Conservation (phyloP, 495 filamentous ascomycete species). For the Aspergillus panamensis region DNA sequence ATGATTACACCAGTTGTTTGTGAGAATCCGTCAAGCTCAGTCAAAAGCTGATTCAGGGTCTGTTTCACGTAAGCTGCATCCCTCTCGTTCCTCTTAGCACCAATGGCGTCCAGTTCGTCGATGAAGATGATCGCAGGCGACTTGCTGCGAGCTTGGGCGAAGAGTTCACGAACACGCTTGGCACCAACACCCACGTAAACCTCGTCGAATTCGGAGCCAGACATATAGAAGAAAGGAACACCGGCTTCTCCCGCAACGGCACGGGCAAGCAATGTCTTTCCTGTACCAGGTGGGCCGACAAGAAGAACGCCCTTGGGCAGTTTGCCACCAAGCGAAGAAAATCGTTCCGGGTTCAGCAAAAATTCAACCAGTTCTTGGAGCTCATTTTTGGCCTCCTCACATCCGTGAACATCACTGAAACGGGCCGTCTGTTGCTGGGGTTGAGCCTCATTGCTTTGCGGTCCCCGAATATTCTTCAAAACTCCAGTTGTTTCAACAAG, state of each 20-base stretch:
- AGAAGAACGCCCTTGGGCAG: constrained; percentile 94
- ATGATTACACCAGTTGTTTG: constrained; percentile 93
- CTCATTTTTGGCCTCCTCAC: constrained; percentile 97
- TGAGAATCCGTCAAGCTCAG: constrained; percentile 96
- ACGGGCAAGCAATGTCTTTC: constrained; percentile 95
- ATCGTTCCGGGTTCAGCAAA: constrained; percentile 83
- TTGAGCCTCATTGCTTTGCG: constrained; percentile 75
- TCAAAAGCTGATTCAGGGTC: constrained; percentile 93
- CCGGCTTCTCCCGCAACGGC: constrained; percentile 96
- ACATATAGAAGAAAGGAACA: constrained; percentile 99
- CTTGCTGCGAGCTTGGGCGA: constrained; percentile 79
- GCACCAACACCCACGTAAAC: constrained; percentile 97
- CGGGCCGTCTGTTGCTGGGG: constrained; percentile 85
- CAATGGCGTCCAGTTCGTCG: constrained; percentile 94
- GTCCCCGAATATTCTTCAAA: constrained; percentile 70
- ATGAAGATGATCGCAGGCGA: constrained; percentile 97
- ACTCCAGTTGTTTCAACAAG: constrained; percentile 72
- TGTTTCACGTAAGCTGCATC: constrained; percentile 97
- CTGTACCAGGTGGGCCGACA: constrained; percentile 93
- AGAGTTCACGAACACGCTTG: constrained; percentile 96
- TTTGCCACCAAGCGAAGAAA: constrained; percentile 89
- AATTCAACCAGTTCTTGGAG: constrained; percentile 97
- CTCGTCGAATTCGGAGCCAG: constrained; percentile 96
- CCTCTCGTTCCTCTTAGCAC: constrained; percentile 85
- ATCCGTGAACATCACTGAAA: constrained; percentile 94